Conservation (phyloP, 441 rosid species). For the Pelargonium cotyledonis region DNA sequence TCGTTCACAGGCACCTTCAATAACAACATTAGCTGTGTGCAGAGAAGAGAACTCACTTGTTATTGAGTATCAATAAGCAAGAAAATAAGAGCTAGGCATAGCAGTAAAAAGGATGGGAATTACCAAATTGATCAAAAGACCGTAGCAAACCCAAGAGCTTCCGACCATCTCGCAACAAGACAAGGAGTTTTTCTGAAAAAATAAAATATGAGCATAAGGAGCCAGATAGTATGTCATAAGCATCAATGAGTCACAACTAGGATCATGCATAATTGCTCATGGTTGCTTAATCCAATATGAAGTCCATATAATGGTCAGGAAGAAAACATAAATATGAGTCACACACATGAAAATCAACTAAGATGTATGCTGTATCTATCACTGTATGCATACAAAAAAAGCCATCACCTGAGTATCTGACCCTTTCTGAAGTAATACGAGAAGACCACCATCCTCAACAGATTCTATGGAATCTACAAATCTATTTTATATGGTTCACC, state of each 20-base stretch:
- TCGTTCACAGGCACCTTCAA: slow-evolving; percentile 92
- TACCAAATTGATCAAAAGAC: slow-evolving; percentile 98
- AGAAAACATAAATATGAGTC: too few species aligned
- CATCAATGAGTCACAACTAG: too few species aligned
- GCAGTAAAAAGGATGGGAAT: not conserved
- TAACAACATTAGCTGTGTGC: slow-evolving; percentile 83
- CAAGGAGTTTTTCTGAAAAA: slow-evolving; percentile 74
- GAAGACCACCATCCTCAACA: not conserved
- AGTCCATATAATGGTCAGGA: not conserved
- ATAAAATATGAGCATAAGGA: slow-evolving; percentile 12
- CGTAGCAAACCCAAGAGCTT: slow-evolving; percentile 86
- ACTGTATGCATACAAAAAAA: not conserved
- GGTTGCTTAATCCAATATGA: not conserved
- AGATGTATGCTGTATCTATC: not conserved
- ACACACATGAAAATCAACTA: not conserved
- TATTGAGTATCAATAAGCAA: not conserved
- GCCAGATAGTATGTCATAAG: not conserved
- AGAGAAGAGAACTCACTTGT: slow-evolving; percentile 26
- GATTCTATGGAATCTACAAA: not conserved
- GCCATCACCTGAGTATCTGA: not conserved
- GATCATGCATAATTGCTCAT: too few species aligned
- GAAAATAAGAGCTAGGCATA: not conserved
- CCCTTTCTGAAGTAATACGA: not conserved
- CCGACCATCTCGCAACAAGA: slow-evolving; percentile 86
- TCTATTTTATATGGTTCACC: not conserved